Base-by-base conservation (phyloP, 129 eudicot genomes). In the Dittrichia graveolens region DNA sequence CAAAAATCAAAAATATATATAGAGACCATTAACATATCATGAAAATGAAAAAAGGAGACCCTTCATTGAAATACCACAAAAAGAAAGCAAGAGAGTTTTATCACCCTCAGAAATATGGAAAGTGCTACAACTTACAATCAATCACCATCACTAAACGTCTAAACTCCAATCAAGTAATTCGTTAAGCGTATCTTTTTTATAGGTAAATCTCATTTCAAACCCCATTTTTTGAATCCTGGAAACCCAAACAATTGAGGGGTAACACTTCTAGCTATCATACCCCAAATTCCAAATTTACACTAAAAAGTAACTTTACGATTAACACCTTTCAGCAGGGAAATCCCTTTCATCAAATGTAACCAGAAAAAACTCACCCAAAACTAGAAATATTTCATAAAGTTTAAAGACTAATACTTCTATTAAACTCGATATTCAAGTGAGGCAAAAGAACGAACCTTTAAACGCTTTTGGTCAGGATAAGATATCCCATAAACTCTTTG, bases 401-500 rank as follows among this genome's bases (percentile, higher is more conserved):
- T 8, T 61, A 40, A 6, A 65, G 55, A 46, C 58, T 12, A 7
- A 58, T 31, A 7, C 50, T 19, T 42, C 1, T 75, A 48, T 56
- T 9, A 5, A 61, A 73, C 16, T 60, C 46, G 37, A 73, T 11
- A 9, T 37, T 60, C 19, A 40, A 54, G 37, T 24, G 37, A 41
- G 31, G 55, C 58, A 44, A 14, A 75, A 48, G 69, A 34, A 35
- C 7, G 41, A 55, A 94, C 98, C 98, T 87, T 88, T 45, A 94
- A 69, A 12, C 86, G 94, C 60, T 90, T 84, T 78, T 88, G 90
- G 62, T 94, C 96, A 40, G 96, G 97, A 79, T 61, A 94, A 77
- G 99, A 94, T 74, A 94, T 94, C 42, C 97, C 99, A 79, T 94
- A 94, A 62, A 94, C 96, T 80, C 99, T 79, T 79, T 94, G 99